Conservation (phyloP, 2,329 filamentous ascomycete genomes). For the Calonectria pteridis region DNA sequence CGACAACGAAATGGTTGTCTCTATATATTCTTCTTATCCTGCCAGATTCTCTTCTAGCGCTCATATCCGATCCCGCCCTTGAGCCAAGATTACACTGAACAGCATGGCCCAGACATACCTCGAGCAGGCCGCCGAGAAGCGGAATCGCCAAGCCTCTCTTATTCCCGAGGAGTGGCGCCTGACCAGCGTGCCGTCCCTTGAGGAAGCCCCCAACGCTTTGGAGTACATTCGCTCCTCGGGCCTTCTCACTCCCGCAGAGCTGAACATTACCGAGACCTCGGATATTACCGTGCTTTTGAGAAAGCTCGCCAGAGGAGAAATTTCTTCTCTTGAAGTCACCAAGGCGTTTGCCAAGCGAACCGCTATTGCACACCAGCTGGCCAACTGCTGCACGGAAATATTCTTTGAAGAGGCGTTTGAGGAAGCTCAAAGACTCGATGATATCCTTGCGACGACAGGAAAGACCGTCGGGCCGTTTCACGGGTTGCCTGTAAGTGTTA, state of each 20-base stretch:
- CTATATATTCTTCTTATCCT: background rate
- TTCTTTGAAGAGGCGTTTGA: slow-evolving; percentile 16
- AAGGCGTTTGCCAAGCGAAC: slow-evolving; percentile 25
- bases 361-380: slow-evolving; percentile 34
- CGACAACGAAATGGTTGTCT: background rate
- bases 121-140: slow-evolving; percentile 14
- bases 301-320: slow-evolving; percentile 12
- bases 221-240: slow-evolving; percentile 16
- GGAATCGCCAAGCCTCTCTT: slow-evolving; percentile 1
- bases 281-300: background rate
- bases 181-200: background rate
- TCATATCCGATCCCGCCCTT: too few species aligned
- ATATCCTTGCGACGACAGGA: slow-evolving; percentile 14
- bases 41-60: background rate
- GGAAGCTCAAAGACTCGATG: slow-evolving; percentile 12
- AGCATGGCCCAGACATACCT: background rate
- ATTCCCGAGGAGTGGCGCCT: slow-evolving; percentile 22
- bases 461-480: slow-evolving; percentile 20
- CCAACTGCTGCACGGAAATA: slow-evolving; percentile 23
- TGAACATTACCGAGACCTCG: slow-evolving; percentile 18
- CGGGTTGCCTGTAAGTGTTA: slow-evolving; percentile 28
- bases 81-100: background rate
- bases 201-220: slow-evolving; percentile 14
- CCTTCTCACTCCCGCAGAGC: background rate
- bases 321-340: slow-evolving; percentile 31